These are phyloP conservation scores for Porphyrellus cyaneotinctus DNA, from an alignment of 768 basidiomycete species.

Conservation along the genomic window DNA sequence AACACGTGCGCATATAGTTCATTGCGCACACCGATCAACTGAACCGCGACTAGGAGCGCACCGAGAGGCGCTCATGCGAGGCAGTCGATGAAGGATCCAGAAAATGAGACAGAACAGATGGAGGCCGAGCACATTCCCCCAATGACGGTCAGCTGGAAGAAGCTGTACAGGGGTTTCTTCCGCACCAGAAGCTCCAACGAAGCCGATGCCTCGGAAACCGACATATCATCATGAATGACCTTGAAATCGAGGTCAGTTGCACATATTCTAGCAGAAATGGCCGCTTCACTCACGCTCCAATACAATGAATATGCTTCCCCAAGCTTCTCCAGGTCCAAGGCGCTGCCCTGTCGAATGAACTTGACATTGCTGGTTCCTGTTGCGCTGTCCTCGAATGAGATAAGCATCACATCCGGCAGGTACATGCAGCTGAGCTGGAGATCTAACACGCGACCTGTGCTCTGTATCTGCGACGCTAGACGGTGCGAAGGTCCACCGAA, in stretches of 20 bases:
- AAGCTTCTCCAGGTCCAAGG: constrained; percentile 75
- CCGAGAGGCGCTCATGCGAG: constrained; percentile 73
- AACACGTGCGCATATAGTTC: constrained; percentile 80
- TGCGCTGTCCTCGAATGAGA: constrained; percentile 76
- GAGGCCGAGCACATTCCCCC: constrained; percentile 75
- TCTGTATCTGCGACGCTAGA: constrained; percentile 74
- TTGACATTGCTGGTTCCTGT: constrained; percentile 82
- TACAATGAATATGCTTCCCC: constrained; percentile 67
- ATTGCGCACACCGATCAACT: constrained; percentile 66
- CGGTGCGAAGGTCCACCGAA: constrained; percentile 83
- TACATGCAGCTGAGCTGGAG: constrained; percentile 71
- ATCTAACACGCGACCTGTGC: constrained; percentile 75
- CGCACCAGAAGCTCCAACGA: constrained; percentile 74
- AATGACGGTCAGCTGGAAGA: constrained; percentile 60
- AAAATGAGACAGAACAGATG: constrained; percentile 71
- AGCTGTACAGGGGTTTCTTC: constrained; percentile 54
- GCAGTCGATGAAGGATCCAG: constrained; percentile 74
- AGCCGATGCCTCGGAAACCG: constrained; percentile 66
- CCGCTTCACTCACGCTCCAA: constrained; percentile 51
- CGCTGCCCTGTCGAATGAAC: constrained; percentile 67
- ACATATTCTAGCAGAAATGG: neutral
- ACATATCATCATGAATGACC: constrained; percentile 82
- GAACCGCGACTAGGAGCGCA: constrained; percentile 65
- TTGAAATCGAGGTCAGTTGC: constrained; percentile 21
- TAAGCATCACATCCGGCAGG: constrained; percentile 68